Evolutionary conservation across 177 flowering plant species (phyloP), one percentile per base, ranked within the genome.

Genomic region (Vitis hybrid): DNA sequence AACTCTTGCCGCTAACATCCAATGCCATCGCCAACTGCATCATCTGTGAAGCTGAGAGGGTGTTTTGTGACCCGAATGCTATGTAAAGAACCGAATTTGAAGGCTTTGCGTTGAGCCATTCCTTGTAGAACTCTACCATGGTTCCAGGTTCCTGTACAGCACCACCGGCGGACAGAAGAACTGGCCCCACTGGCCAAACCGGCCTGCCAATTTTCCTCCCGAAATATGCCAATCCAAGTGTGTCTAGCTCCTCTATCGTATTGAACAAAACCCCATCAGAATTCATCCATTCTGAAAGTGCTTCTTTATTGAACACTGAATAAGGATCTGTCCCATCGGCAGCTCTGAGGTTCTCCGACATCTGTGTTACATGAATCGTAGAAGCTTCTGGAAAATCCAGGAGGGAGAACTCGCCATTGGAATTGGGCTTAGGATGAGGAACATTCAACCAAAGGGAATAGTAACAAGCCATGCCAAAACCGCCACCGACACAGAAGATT

Each of bases 21-120:
- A 87, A 58, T 1, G 85, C 87, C 51, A 56, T 69, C 0, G 86
- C 91, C 54, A 87, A 50, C 21, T 81, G 71, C 78, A 75, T 80
- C 86, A 84, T 82, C 30, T 82, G 87, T 2, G 71, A 15, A 4
- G 77, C 57, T 7, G 73, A 66, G 11, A 83, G 76, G 18, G 77
- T 80, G 77, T 74, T 73, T 32, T 80, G 79, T 0, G 89, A 83
- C 11, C 89, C 87, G 57, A 86, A 86, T 12, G 78, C 80, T 0
- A 86, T 66, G 74, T 80, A 86, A 8, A 84, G 72, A 50, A 86
- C 84, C 6, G 86, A 80, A 10, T 39, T 17, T 51, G 65, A 63
- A 1, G 72, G 62, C 14, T 69, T 71, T 7, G n/a, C 19, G 52
- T 82, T 70, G 9, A 86, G 66, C 89, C 86, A 84, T 49, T 76